Evolutionary conservation across 2,329 filamentous ascomycete species (phyloP).

Genomic region (Aspergillus novoparasiticus): DNA sequence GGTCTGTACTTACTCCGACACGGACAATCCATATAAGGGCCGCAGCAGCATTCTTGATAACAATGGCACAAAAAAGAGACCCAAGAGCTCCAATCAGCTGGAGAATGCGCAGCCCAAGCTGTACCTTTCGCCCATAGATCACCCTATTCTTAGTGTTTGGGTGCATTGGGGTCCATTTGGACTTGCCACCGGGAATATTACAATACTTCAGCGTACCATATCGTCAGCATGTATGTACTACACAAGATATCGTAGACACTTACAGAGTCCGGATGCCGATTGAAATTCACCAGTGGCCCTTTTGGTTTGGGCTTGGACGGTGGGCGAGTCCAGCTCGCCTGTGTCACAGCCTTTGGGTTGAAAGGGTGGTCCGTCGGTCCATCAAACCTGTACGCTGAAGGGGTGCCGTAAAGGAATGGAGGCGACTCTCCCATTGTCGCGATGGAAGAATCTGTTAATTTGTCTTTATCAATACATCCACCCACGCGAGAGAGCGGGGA

Average conservation of each 20-base stretch:
- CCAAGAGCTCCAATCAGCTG: constrained; percentile 71
- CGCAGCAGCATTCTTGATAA: constrained; percentile 68
- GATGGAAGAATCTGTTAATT: constrained; percentile 24
- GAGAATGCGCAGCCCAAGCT: constrained; percentile 68
- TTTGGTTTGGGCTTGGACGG: constrained; percentile 64
- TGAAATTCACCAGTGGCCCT: constrained; percentile 79
- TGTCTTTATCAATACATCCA: constrained; percentile 28
- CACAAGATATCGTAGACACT: constrained; percentile 28
- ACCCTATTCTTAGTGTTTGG: constrained; percentile 70
- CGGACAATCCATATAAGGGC: constrained; percentile 74
- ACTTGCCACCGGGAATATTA: constrained; percentile 64
- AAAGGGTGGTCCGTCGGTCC: constrained; percentile 61
- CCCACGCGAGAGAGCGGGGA: constrained; percentile 39
- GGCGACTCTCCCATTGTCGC: constrained; percentile 56
- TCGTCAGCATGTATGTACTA: background rate
- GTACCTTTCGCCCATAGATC: constrained; percentile 67
- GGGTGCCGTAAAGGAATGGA: constrained; percentile 74
- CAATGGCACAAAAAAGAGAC: constrained; percentile 73
- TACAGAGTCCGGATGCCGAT: constrained; percentile 79
- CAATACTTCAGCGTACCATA: constrained; percentile 35
- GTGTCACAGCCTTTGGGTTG: constrained; percentile 83
- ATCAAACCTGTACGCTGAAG: constrained; percentile 56
- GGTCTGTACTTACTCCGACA: constrained; percentile 63
- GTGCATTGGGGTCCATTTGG: constrained; percentile 67
- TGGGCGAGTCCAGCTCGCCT: constrained; percentile 72